Conservation (phyloP, 163 green algal species). For the Scenedesmus sp. region DNA sequence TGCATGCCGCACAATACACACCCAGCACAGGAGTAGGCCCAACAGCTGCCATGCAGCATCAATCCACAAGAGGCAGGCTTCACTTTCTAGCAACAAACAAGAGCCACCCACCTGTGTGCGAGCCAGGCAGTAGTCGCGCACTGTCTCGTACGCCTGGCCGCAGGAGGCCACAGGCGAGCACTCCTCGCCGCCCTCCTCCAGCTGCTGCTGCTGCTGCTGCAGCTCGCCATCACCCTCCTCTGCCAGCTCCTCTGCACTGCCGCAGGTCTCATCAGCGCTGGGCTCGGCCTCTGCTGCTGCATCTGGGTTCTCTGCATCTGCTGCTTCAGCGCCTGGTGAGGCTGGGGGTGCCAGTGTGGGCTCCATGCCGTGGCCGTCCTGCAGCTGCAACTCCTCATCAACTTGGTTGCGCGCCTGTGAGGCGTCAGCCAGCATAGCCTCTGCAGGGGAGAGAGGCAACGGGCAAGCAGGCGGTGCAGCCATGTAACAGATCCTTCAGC, state of each 20-base stretch:
- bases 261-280: not conserved
- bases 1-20: too few species aligned
- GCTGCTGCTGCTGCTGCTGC: not conserved
- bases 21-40: too few species aligned
- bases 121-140: constrained; percentile 31
- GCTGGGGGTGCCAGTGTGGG: not conserved
- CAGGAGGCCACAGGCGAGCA: not conserved
- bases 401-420: not conserved
- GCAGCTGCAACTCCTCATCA: not conserved
- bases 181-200: not conserved
- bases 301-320: not conserved
- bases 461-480: not conserved
- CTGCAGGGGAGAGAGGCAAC: not conserved
- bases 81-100: not conserved
- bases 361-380: not conserved
- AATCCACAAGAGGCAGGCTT: not conserved
- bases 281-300: not conserved
- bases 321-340: not conserved
- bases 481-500: not conserved
- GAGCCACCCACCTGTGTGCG: not conserved
- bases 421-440: not conserved
- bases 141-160: constrained; percentile 26
- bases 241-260: not conserved
- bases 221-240: not conserved
- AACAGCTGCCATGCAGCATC: not conserved